Base-by-base conservation (phyloP, 73 alveolate species). In the Stentor coeruleus region DNA sequence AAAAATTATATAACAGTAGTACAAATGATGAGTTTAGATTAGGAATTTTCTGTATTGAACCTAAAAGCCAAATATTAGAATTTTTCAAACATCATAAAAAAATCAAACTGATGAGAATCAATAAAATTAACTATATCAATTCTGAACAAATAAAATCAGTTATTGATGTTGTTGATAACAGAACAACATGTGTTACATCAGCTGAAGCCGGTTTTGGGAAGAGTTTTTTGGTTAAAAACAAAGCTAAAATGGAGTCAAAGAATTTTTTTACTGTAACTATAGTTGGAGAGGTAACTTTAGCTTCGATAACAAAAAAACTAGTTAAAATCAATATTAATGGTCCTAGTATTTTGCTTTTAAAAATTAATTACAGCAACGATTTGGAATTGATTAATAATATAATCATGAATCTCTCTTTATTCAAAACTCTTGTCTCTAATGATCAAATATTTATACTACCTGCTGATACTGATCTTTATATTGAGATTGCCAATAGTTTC, bases 401-500 rank as follows among this genome's bases (percentile, higher is more conserved):
- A 20, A 20, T 66, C 11, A 66, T 66, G n/a, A 66, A 20, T 66
- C n/a, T 66, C 1, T 66, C 40, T 15, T 31, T 66, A 20, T 66
- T 66, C 39, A 66, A 31, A 33, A 66, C 79, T 26, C 33, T 66
- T 14, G 33, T 20, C 79, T 20, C 79, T 20, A 20, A 49, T 20
- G 20, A 6, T 11, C 6, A 49, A 49, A 49, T 75, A 14, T 75
- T 37, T 75, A 39, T 75, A 20, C 6, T 37, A 75, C 59, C 41
- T 38, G 58, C n/a, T n/a, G 38, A 74, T 11, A 14, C 15, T 11
- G 26, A 6, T 28, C n/a, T 74, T 6, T 33, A 28, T 35, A 74
- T 59, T 59, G 77, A 59, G 30, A 26, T 59, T 14, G 77, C 77
- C 77, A 59, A 26, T 38, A 59, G 40, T 4, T 26, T 6, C 36